Conservation (phyloP, 495 filamentous ascomycete genomes). For the Daldinia grandis region DNA sequence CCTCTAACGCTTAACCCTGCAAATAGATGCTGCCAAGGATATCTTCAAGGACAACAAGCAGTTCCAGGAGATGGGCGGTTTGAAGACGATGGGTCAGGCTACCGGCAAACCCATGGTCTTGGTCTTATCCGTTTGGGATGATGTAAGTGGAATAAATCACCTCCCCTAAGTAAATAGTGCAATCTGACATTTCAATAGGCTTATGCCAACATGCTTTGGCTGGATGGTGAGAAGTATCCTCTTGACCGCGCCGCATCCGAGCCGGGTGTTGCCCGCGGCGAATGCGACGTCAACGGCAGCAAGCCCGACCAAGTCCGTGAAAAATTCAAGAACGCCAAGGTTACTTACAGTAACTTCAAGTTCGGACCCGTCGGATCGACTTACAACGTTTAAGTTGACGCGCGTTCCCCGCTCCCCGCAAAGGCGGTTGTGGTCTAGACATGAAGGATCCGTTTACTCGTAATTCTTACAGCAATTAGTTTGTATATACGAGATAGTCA, state of each 20-base stretch:
- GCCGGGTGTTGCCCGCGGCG: conserved; percentile 73
- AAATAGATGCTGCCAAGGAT: conserved; percentile 59
- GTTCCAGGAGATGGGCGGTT: conserved; percentile 68
- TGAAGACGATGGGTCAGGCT: conserved; percentile 65
- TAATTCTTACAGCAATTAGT: conserved; percentile 4
- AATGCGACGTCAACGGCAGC: conserved; percentile 66
- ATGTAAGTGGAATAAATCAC: conserved; percentile 48
- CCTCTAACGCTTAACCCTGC: neutral
- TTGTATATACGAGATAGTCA: conserved; percentile 9
- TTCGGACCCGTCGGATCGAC: conserved; percentile 73
- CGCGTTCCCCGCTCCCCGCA: conserved; percentile 3
- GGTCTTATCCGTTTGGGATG: conserved; percentile 80
- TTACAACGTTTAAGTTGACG: conserved; percentile 46
- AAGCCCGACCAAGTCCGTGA: conserved; percentile 57
- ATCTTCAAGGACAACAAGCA: conserved; percentile 67
- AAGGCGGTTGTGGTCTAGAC: neutral
- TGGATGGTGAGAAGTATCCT: conserved; percentile 62
- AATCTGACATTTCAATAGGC: conserved; percentile 46
- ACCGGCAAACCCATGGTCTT: conserved; percentile 70
- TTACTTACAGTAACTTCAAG: conserved; percentile 69
- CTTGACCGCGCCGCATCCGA: conserved; percentile 63
- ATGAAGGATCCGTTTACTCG: conserved; percentile 6
- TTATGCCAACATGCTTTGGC: conserved; percentile 79
- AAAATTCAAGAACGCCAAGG: conserved; percentile 52
- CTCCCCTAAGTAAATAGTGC: neutral